These are phyloP conservation scores for Trametes sanguinea DNA, from an alignment of 768 basidiomycete species.

Conservation along the genomic window DNA sequence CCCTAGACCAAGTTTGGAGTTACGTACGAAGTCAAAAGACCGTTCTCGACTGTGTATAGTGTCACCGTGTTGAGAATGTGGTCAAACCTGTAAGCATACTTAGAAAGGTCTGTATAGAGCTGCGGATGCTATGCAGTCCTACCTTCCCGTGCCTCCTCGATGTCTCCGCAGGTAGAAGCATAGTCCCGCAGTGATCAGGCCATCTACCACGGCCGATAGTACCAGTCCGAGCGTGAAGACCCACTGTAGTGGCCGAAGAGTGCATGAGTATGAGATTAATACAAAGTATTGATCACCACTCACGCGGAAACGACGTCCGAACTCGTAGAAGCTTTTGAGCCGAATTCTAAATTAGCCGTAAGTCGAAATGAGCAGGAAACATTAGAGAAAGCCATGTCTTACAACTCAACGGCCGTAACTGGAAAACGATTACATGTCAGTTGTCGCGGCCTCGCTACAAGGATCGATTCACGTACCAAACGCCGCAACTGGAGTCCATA, in stretches of 20 bases:
- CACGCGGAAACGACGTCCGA: slow-evolving; percentile 20
- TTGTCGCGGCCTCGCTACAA: background rate
- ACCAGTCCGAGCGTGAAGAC: slow-evolving; percentile 32
- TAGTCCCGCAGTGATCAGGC: slow-evolving; percentile 26
- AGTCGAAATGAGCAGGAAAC: background rate
- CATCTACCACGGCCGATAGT: slow-evolving; percentile 27
- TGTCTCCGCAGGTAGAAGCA: slow-evolving; percentile 27
- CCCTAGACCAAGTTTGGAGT: too few species aligned
- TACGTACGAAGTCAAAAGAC: slow-evolving; percentile 29
- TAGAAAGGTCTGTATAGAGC: background rate
- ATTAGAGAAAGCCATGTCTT: background rate
- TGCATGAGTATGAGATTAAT: background rate
- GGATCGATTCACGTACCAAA: slow-evolving; percentile 8
- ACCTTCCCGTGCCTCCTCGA: slow-evolving; percentile 24
- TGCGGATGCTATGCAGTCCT: background rate
- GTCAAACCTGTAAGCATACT: slow-evolving; percentile 23
- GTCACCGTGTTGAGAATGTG: slow-evolving; percentile 29
- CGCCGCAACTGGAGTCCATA: slow-evolving; percentile 5
- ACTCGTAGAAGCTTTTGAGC: slow-evolving; percentile 20
- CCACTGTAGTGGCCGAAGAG: slow-evolving; percentile 22
- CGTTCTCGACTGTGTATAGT: slow-evolving; percentile 34
- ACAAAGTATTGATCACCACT: background rate
- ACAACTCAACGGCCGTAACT: slow-evolving; percentile 22
- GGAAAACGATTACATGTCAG: background rate
- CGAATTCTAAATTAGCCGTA: slow-evolving; percentile 14